phyloP scores from a whole-genome alignment of 2,329 filamentous ascomycete genomes.

The Alternaria ventricosa region DNA sequence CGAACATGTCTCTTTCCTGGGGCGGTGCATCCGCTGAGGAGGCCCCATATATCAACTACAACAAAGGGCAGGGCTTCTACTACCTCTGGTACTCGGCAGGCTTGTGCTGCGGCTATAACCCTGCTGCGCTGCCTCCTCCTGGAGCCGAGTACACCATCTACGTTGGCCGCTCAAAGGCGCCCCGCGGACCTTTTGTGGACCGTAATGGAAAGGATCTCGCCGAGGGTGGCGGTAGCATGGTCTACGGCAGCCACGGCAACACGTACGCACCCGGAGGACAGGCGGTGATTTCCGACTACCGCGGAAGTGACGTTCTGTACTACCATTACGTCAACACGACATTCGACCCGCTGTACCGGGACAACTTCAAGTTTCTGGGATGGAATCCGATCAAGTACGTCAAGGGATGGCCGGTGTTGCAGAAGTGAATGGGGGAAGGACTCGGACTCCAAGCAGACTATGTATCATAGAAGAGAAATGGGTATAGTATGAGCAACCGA shows the following conservation, averaged over 20 bases:
- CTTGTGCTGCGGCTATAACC: not conserved
- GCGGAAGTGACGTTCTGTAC: constrained; percentile 19
- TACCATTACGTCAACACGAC: constrained; percentile 21
- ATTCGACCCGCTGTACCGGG: not conserved
- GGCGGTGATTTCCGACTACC: constrained; percentile 17
- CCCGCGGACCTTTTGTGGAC: constrained; percentile 58
- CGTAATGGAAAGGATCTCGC: constrained; percentile 48
- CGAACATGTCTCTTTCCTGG: constrained; percentile 1
- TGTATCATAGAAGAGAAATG: not conserved
- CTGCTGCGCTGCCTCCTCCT: constrained; percentile 11
- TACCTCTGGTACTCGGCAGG: not conserved
- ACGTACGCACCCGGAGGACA: constrained; percentile 30
- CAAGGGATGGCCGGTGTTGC: not conserved
- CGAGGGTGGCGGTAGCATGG: constrained; percentile 62
- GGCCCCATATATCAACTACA: constrained; percentile 17
- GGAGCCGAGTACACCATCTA: constrained; percentile 68
- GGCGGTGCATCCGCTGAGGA: not conserved
- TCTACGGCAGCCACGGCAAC: constrained; percentile 61
- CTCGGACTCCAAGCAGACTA: not conserved
- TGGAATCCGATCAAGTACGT: not conserved
- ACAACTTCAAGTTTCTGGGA: not conserved
- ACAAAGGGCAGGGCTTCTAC: constrained; percentile 47
- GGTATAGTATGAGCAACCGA: not conserved
- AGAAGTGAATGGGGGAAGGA: not conserved
- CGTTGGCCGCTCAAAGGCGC: constrained; percentile 61